A percentile compares a stretch with the other conserved stretches of the same genome.
Evolutionary conservation across 768 basidiomycete genomes (phyloP).

Genomic region (Pisolithus tinctorius): DNA sequence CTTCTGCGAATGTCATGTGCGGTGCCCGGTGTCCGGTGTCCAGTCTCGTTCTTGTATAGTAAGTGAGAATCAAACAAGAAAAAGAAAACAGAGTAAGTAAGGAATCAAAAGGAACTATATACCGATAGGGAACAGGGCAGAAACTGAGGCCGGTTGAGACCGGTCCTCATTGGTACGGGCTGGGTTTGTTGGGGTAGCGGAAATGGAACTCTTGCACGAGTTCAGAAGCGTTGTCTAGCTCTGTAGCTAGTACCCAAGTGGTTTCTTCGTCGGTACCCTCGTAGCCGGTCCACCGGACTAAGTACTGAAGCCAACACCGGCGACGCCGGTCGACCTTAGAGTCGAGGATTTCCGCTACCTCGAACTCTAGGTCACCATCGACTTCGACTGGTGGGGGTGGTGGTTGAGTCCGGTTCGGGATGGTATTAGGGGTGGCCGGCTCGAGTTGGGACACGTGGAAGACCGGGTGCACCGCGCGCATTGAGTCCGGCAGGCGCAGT

Average conservation of each 20-base stretch:
- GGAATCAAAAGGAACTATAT: no score
- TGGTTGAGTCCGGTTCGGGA: conserved; percentile 1
- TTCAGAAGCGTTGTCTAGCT: neutral
- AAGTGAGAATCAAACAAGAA: no score
- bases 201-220: neutral
- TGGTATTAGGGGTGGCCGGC: neutral
- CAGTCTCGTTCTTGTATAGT: no score
- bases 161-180: no score
- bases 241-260: conserved; percentile 7
- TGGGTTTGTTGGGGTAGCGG: neutral
- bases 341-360: conserved; percentile 11
- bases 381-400: conserved; percentile 11
- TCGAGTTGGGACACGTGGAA: conserved; percentile 4
- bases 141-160: no score
- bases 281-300: conserved; percentile 8
- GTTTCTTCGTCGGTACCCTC: conserved; percentile 12
- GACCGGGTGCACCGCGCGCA: conserved; percentile 6
- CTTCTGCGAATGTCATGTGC: no score
- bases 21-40: no score
- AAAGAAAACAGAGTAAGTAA: no score
- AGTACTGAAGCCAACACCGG: conserved; percentile 2
- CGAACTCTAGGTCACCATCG: conserved; percentile 8
- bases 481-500: conserved; percentile 13
- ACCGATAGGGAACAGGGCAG: no score
- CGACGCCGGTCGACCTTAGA: conserved; percentile 4